A percentile compares a stretch with the other conserved stretches of the same genome.
Conservation (phyloP, 768 basidiomycete genomes). For the Obba rivulosa region DNA sequence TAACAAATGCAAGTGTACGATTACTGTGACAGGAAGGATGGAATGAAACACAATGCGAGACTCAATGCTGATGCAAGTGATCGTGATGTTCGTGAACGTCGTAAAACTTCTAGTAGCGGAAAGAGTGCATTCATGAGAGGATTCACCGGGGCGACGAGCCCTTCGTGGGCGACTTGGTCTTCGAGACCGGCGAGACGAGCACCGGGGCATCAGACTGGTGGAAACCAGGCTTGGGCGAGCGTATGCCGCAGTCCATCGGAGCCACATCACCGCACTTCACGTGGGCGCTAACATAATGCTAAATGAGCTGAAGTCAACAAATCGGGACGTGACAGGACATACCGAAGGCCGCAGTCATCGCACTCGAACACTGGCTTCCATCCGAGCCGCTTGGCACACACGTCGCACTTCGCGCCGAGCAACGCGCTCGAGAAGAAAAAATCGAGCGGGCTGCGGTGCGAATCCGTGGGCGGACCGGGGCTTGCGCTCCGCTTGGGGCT, state of each 20-base stretch:
- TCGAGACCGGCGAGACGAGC: slow-evolving; percentile 10
- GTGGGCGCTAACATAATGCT: slow-evolving; percentile 51
- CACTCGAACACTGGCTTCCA: slow-evolving; percentile 85
- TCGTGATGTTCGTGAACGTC: slow-evolving; percentile 6
- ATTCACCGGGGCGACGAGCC: slow-evolving; percentile 8
- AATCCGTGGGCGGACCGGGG: slow-evolving; percentile 20
- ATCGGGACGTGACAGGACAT: slow-evolving; percentile 12
- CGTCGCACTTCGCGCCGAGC: slow-evolving; percentile 72
- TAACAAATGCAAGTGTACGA: too few species aligned
- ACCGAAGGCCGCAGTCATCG: slow-evolving; percentile 84
- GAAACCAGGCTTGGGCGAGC: slow-evolving; percentile 23
- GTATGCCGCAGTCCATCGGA: slow-evolving; percentile 73
- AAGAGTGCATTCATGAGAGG: slow-evolving; percentile 1
- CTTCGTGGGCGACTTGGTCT: slow-evolving; percentile 15
- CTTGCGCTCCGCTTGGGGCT: slow-evolving; percentile 28
- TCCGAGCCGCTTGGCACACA: slow-evolving; percentile 77
- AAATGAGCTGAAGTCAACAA: neutral
- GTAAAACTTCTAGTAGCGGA: neutral
- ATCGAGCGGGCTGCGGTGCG: slow-evolving; percentile 55
- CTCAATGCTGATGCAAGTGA: neutral
- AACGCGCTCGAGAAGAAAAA: slow-evolving; percentile 72
- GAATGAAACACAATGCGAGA: too few species aligned
- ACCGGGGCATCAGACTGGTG: slow-evolving; percentile 5
- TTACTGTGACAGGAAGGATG: too few species aligned
- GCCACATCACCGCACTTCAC: slow-evolving; percentile 83